phyloP scores from a whole-genome alignment of 352 stramenopile genomes.

The Phytophthora capsici region DNA sequence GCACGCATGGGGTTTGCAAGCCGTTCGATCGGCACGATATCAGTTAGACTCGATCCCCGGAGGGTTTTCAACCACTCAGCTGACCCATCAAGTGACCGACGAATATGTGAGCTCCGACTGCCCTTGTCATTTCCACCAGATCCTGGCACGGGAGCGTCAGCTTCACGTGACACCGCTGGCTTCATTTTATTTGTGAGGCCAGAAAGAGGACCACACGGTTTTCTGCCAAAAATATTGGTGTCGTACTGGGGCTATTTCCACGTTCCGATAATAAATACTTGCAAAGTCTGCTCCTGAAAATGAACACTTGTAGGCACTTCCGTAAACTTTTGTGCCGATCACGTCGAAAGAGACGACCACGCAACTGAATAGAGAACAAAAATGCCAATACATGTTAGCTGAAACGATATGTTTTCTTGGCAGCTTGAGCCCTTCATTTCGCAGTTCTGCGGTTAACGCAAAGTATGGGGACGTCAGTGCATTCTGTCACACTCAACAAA shows the following conservation, averaged over 20 bases:
- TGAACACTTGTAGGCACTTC: too few species aligned
- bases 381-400: too few species aligned
- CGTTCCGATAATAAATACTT: too few species aligned
- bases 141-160: background rate
- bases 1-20: conserved; percentile 15
- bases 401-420: too few species aligned
- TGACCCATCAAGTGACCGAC: conserved; percentile 5
- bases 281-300: too few species aligned
- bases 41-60: background rate
- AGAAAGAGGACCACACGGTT: background rate
- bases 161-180: background rate
- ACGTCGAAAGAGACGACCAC: too few species aligned
- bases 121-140: background rate
- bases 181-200: conserved; percentile 7
- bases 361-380: too few species aligned
- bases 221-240: conserved; percentile 21
- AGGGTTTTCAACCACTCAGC: conserved; percentile 21
- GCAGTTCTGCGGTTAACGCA: background rate
- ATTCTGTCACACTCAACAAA: too few species aligned
- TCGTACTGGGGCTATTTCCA: background rate
- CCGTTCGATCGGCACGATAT: conserved; percentile 19
- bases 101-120: conserved; percentile 14
- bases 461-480: too few species aligned
- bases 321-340: too few species aligned
- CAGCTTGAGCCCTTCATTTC: too few species aligned